Conservation (phyloP, 176 grass and related monocot species). For the Oryza australiensis region DNA sequence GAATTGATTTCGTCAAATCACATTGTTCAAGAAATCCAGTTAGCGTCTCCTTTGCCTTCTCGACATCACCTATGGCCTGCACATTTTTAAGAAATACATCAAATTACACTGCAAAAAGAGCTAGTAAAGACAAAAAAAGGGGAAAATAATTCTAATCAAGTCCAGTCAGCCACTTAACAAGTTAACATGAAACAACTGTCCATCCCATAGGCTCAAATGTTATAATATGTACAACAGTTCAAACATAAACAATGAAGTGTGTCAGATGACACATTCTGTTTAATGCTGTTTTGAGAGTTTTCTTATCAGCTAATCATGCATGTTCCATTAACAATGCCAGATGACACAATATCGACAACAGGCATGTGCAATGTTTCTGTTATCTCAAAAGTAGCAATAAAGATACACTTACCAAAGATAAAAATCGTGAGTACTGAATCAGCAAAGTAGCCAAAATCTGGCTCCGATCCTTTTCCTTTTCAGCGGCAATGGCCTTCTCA, state of each 20-base stretch:
- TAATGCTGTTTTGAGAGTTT: not conserved
- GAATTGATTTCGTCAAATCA: constrained; percentile 58
- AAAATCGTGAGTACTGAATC: constrained; percentile 85
- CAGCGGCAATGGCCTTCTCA: constrained; percentile 77
- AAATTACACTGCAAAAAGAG: constrained; percentile 10
- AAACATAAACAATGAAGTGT: not conserved
- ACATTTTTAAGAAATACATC: constrained; percentile 32
- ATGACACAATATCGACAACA: not conserved
- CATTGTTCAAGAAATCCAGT: constrained; percentile 48
- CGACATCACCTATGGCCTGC: constrained; percentile 63
- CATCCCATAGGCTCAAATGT: not conserved
- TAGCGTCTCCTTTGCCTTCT: constrained; percentile 81
- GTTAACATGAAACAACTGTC: not conserved
- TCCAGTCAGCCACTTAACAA: not conserved
- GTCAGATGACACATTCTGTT: not conserved
- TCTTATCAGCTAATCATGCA: not conserved
- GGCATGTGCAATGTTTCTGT: not conserved
- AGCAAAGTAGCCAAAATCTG: constrained; percentile 63
- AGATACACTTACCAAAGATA: constrained; percentile 63
- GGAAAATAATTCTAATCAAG: not conserved
- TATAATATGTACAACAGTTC: not conserved
- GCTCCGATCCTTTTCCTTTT: constrained; percentile 77
- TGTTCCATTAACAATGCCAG: not conserved
- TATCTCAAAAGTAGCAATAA: not conserved
- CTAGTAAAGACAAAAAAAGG: not conserved